Conservation (phyloP, 108 stramenopile species). For the Pseudonitzschia multiseries region DNA sequence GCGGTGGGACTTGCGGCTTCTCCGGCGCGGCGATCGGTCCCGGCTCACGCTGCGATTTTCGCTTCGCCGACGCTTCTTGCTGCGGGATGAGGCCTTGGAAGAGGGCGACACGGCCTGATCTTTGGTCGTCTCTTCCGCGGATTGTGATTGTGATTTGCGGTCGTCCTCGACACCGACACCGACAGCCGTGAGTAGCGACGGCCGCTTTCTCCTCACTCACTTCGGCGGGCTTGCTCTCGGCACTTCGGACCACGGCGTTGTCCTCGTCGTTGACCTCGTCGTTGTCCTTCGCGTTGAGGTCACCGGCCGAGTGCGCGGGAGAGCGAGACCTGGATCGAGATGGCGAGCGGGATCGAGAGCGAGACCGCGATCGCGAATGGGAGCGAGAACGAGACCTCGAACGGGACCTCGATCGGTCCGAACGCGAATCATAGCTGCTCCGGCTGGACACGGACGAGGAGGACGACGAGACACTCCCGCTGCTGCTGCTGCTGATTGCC, state of each 20-base stretch:
- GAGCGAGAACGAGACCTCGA: background rate
- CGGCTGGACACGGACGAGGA: background rate
- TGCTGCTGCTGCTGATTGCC: background rate
- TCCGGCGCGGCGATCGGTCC: background rate
- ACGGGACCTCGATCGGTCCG: constrained; percentile 13
- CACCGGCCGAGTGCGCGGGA: no score
- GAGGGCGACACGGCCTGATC: background rate
- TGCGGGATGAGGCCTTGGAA: background rate
- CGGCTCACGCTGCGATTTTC: constrained; percentile 1
- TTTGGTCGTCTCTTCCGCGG: no score
- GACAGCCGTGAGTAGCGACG: background rate
- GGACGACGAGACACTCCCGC: background rate
- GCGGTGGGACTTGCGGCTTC: background rate
- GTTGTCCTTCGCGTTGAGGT: background rate
- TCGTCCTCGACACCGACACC: background rate
- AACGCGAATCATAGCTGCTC: background rate
- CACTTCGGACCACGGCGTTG: background rate
- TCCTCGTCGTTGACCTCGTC: constrained; percentile 5
- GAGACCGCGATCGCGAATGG: background rate
- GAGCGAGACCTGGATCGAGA: constrained; percentile 26
- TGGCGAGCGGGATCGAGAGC: constrained; percentile 23
- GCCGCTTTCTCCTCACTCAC: background rate
- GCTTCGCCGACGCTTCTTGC: background rate
- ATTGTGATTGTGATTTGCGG: no score
- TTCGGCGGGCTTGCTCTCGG: background rate